A percentile compares a stretch with the other conserved stretches of the same genome.
Evolutionary conservation across 2,329 filamentous ascomycete species (phyloP).

Genomic region (Fusarium siculi): DNA sequence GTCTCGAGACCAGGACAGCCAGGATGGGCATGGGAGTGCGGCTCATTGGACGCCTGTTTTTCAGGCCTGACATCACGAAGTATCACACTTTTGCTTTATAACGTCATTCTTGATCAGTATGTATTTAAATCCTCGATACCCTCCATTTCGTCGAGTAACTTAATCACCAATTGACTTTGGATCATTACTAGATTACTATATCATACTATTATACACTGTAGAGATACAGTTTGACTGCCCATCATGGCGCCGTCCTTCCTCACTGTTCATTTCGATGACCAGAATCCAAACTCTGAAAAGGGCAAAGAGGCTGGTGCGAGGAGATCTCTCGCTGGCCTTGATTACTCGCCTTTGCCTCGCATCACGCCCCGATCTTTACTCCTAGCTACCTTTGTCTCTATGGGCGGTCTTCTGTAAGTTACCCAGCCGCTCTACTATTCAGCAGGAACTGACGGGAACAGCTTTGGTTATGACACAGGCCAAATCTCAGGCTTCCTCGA

Average conservation of each 20-base stretch:
- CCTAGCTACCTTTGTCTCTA: conserved; percentile 55
- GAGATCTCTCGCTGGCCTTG: conserved; percentile 51
- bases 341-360: conserved; percentile 58
- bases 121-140: background rate
- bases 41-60: conserved; percentile 6
- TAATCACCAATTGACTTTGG: background rate
- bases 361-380: conserved; percentile 51
- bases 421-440: rapidly evolving
- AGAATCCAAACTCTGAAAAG: conserved; percentile 55
- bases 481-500: conserved; percentile 67
- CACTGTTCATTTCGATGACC: conserved; percentile 55
- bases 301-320: conserved; percentile 41
- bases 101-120: background rate
- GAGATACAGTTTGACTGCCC: background rate
- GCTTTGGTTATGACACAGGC: conserved; percentile 61
- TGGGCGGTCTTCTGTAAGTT: conserved; percentile 57
- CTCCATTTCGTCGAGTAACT: background rate
- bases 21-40: background rate
- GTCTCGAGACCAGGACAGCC: conserved; percentile 26
- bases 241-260: conserved; percentile 36
- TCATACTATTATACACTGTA: too few relatives aligned
- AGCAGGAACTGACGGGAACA: background rate
- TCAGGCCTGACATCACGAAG: conserved; percentile 26
- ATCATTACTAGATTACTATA: background rate
- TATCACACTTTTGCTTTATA: background rate